Evolutionary conservation across 805 yeast genomes (phyloP).

Genomic region (Ogataea saltuana): DNA sequence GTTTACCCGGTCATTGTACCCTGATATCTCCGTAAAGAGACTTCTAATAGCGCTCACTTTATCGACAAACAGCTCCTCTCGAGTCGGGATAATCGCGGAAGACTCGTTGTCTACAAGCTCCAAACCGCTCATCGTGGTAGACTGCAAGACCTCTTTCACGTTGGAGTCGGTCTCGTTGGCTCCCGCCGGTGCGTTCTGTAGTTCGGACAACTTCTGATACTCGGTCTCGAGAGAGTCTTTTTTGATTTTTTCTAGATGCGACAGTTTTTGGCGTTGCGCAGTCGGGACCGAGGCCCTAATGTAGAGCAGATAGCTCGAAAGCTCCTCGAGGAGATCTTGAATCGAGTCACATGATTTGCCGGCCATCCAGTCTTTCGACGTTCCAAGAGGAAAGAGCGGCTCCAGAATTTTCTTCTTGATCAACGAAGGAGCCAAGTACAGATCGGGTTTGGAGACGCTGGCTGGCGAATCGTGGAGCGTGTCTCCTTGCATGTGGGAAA

Average conservation of each 20-base stretch:
- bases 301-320: constrained; percentile 13
- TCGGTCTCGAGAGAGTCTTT: constrained; percentile 23
- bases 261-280: constrained; percentile 8
- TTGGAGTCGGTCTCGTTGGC: constrained; percentile 17
- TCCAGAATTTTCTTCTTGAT: constrained; percentile 17
- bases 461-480: constrained; percentile 12
- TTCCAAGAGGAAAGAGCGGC: constrained; percentile 13
- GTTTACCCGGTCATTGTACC: constrained; percentile 13
- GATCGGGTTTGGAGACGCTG: constrained; percentile 11
- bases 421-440: constrained; percentile 12
- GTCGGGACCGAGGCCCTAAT: constrained; percentile 22
- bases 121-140: constrained; percentile 29
- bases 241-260: constrained; percentile 25
- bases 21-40: constrained; percentile 8
- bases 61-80: constrained; percentile 5
- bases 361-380: constrained; percentile 3
- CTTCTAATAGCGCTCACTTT: constrained; percentile 11
- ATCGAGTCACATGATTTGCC: constrained; percentile 15
- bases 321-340: constrained; percentile 18
- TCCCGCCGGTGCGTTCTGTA: neutral
- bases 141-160: constrained; percentile 30
- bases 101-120: constrained; percentile 19
- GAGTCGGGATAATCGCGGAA: constrained; percentile 1
- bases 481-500: constrained; percentile 9
- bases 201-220: constrained; percentile 10